Conservation (phyloP, 73 alveolate genomes). For the Breviolum minutum region DNA sequence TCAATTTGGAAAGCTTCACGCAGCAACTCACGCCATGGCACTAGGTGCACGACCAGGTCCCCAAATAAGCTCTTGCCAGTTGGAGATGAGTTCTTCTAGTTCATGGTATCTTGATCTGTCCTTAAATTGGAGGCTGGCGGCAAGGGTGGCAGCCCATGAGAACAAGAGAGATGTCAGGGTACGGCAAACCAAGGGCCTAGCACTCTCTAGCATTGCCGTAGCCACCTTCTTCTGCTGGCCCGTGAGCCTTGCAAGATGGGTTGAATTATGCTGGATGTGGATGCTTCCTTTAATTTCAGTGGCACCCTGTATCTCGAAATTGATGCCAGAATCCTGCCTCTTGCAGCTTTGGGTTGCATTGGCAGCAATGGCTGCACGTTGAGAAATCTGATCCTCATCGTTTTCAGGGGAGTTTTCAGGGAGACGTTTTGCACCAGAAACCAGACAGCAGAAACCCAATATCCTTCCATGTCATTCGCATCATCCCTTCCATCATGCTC, state of each 20-base stretch:
- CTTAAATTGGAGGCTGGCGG: not conserved
- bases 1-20: not conserved
- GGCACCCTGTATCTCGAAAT: not conserved
- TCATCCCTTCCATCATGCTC: not conserved
- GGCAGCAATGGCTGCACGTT: not conserved
- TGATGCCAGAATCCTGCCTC: not conserved
- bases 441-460: not conserved
- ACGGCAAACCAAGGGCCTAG: not conserved
- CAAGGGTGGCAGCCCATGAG: not conserved
- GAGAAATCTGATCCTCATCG: slow-evolving; percentile 5
- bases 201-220: slow-evolving; percentile 69
- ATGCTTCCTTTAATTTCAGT: not conserved
- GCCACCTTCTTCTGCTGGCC: slow-evolving; percentile 64
- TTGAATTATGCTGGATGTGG: not conserved
- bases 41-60: slow-evolving; percentile 43
- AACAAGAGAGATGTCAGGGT: not conserved
- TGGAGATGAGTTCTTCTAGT: slow-evolving; percentile 56
- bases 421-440: not conserved
- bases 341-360: slow-evolving; percentile 23
- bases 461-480: not conserved
- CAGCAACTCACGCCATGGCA: not conserved
- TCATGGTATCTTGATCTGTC: slow-evolving; percentile 66
- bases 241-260: slow-evolving; percentile 18
- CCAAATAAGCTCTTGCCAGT: slow-evolving; percentile 92
- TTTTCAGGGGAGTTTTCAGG: no score